Evolutionary conservation across 169 alveolate genomes (phyloP), one percentile per base, ranked within the genome.

Genomic region (Plasmodium billcollinsi): DNA sequence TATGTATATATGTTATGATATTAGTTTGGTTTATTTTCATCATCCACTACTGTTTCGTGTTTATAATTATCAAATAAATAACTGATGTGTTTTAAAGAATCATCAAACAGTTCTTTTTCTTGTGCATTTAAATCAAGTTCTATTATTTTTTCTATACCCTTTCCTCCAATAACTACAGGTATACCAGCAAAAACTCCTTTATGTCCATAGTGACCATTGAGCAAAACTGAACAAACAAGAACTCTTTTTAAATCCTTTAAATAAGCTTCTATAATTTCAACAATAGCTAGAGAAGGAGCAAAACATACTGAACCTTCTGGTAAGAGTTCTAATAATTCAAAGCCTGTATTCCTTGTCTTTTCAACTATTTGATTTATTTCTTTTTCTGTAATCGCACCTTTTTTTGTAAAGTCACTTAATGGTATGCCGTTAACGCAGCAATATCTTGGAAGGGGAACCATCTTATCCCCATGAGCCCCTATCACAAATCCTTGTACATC

Each of bases 231-330:
- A 24, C 95, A 94, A 54, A 95, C 95, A 67, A 94, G 91, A 49
- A 92, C 93, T 71, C 94, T 90, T 56, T 94, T 92, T 80, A 93
- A 83, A 56, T 94, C 96, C 39, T 94, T 92, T 59, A 94, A 52
- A 63, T 93, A 91, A 29, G 95, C 95, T 66, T 92, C 95, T 54
- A 94, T 94, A 71, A 94, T 90, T 70, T 92, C 93, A 24, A 88
- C 93, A 66, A 94, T 93, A 26, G 96, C 94, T 15, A 93, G 92
- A 15, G 95, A 94, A 33, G 95, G 95, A n/a, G 95, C 96, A 90
- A 92, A 90, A 88, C 94, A 94, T 12, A 88, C 95, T 45, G 95
- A 91, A 56, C 94, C 95, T 47, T 89, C 93, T 66, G 93, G 94
- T 73, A 94, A 56, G 20, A 90, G 59, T 54, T 94, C 95, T 33